phyloP scores from a whole-genome alignment of 1,139 yeast genomes.

The Blastobotrys serpentis region DNA sequence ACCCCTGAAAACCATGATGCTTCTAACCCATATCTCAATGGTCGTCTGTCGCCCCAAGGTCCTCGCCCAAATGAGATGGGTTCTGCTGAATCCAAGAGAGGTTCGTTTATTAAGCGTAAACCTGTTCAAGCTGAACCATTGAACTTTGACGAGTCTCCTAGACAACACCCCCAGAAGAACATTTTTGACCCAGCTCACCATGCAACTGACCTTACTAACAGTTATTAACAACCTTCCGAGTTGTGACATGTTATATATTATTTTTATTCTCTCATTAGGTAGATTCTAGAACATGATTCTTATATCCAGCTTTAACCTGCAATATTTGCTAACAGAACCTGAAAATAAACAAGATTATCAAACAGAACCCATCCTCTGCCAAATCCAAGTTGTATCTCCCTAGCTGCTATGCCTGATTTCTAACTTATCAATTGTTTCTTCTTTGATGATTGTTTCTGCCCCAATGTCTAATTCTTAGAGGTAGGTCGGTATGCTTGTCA shows the following conservation, averaged over 20 bases:
- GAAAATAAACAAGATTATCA: too few relatives aligned
- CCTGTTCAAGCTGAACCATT: conserved; percentile 5
- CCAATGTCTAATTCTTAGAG: too few relatives aligned
- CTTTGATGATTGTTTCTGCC: too few relatives aligned
- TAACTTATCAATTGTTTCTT: too few relatives aligned
- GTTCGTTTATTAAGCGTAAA: conserved; percentile 4
- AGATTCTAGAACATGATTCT: conserved; percentile 7
- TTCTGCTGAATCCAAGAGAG: conserved; percentile 2
- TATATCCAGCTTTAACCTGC: too few relatives aligned
- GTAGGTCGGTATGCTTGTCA: too few relatives aligned
- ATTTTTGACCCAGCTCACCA: conserved; percentile 30
- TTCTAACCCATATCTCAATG: conserved; percentile 2
- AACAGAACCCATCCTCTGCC: too few relatives aligned
- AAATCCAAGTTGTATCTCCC: too few relatives aligned
- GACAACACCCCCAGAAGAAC: conserved; percentile 13
- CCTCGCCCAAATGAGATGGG: conserved; percentile 1
- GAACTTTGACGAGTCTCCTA: conserved; percentile 18
- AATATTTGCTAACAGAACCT: too few relatives aligned
- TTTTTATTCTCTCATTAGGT: conserved; percentile 8
- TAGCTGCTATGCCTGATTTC: too few relatives aligned
- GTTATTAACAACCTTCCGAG: conserved; percentile 8
- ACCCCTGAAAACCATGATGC: not conserved
- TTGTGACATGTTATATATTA: conserved; percentile 5
- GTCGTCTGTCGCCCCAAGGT: conserved; percentile 5
- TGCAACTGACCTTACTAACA: conserved; percentile 11